Evolutionary conservation across 2,329 filamentous ascomycete genomes (phyloP), one percentile per base, ranked within the genome.

Genomic region (Cercospora sojina): DNA sequence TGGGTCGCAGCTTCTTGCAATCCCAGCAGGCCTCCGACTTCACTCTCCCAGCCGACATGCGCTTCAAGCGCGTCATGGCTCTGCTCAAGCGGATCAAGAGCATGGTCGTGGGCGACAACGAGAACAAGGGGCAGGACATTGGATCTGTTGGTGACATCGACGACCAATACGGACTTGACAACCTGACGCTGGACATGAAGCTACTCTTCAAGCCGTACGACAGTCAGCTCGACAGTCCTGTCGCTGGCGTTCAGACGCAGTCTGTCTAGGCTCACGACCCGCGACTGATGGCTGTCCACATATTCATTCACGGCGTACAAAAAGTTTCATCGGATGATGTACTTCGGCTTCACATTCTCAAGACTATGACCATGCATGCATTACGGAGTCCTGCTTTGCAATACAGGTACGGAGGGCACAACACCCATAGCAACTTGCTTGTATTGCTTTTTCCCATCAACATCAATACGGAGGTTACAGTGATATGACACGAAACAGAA

Each of bases 91-190:
- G 83, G 57, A 85, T 88, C 59, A 86, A 85, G 70, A 79, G 80
- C 18, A 88, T 86, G 83, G 86, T 89, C 35, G 80, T 85, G 70
- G 83, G 85, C 23, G 89, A 91, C 72, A 87, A 86, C n/a, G 84
- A 84, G 43, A 83, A 85, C 56, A 84, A 87, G 70, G 89, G 89
- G 25, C 87, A 90, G 72, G 87, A 90, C 71, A 80, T 89, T 65
- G 89, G 89, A 69, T 90, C 88, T 32, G 84, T 91, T 29, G 87
- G 85, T 70, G 86, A 89, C 64, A 89, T 91, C 69, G 87, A 90
- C 74, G 86, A 88, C 69, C 83, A 86, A 65, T 91, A 88, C 74
- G 89, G 87, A 6, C 80, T 86, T 47, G 72, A 69, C 59, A 81
- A 82, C 70, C 81, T 90, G 71, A 90, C 87, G 7, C 81, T 91